Evolutionary conservation across 108 stramenopile species (phyloP).

Genomic region (Heterococcus sp.): DNA sequence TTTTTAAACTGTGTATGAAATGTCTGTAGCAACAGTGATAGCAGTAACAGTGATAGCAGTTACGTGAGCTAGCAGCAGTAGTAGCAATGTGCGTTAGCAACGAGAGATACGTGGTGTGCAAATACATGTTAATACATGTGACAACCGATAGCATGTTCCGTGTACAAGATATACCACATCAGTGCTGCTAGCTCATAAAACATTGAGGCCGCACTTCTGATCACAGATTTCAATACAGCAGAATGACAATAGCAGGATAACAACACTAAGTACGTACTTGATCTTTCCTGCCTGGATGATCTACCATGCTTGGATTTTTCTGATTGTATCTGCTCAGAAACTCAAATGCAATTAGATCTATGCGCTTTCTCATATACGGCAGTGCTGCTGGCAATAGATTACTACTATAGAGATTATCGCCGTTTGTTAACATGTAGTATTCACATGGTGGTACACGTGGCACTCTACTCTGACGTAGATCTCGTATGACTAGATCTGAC

Average conservation of each 20-base stretch:
- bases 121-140: not conserved
- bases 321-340: not conserved
- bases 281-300: not conserved
- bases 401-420: not conserved
- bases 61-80: not conserved
- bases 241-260: too few species aligned
- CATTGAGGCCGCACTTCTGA: too few species aligned
- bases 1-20: not conserved
- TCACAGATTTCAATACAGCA: not conserved
- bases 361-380: not conserved
- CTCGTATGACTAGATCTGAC: not conserved
- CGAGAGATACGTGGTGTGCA: too few species aligned
- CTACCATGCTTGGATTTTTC: not conserved
- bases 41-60: not conserved
- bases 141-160: too few species aligned
- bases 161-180: not conserved
- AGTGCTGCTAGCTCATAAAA: too few species aligned
- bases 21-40: not conserved
- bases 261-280: not conserved
- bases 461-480: not conserved
- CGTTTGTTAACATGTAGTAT: not conserved
- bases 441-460: not conserved
- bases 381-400: not conserved
- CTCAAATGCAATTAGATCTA: not conserved
- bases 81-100: not conserved